Evolutionary conservation across 2,329 filamentous ascomycete species (phyloP).

Genomic region (Elsinoe necatrix): DNA sequence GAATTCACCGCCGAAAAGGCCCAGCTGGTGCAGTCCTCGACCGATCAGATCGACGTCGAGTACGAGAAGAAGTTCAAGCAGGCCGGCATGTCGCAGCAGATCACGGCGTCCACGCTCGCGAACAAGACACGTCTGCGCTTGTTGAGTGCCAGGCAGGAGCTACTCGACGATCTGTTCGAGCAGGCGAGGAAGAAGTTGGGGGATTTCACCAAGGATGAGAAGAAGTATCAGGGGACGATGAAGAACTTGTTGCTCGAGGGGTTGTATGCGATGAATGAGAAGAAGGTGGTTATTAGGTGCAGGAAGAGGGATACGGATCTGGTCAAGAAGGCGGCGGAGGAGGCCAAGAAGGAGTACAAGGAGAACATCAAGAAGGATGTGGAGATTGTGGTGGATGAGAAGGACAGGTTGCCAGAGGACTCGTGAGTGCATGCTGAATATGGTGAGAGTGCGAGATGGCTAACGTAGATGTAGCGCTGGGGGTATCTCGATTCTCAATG

Average conservation of each 20-base stretch:
- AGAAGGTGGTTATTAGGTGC: constrained; percentile 63
- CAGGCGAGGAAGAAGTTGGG: constrained; percentile 63
- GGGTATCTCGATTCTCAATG: constrained; percentile 71
- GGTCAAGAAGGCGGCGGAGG: constrained; percentile 68
- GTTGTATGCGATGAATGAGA: constrained; percentile 78
- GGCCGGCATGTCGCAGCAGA: constrained; percentile 96
- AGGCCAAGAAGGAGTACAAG: constrained; percentile 76
- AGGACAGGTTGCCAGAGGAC: constrained; percentile 68
- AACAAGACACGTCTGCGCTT: constrained; percentile 94
- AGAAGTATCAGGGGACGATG: constrained; percentile 66
- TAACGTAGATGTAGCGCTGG: constrained; percentile 55
- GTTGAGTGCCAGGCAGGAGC: constrained; percentile 75
- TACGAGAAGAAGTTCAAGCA: constrained; percentile 99
- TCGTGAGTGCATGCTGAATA: constrained; percentile 53
- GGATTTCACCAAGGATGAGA: constrained; percentile 57
- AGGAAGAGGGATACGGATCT: constrained; percentile 70
- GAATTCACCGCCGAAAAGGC: constrained; percentile 99
- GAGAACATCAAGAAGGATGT: constrained; percentile 59
- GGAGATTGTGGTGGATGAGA: constrained; percentile 65
- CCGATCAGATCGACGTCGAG: constrained; percentile 76
- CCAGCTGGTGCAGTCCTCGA: constrained; percentile 95
- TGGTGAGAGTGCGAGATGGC: not conserved
- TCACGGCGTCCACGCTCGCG: constrained; percentile 88
- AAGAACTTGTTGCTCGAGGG: constrained; percentile 82
- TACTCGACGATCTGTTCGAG: constrained; percentile 86